These are phyloP conservation scores for Oidium heveae DNA, from an alignment of 2,329 filamentous ascomycete species.

Conservation along the genomic window DNA sequence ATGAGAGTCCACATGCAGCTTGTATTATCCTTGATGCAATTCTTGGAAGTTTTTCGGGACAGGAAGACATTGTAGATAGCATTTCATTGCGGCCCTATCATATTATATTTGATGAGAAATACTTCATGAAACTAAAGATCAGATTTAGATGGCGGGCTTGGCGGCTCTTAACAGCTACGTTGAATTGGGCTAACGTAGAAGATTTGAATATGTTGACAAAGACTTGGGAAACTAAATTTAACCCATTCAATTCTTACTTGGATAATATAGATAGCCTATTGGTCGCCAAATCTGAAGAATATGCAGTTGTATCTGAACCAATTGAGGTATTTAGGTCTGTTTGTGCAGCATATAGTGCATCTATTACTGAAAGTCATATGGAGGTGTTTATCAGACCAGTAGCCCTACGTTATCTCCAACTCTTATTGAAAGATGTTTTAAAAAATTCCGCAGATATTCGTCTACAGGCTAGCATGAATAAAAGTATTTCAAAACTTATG, in stretches of 20 bases:
- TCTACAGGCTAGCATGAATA: neutral
- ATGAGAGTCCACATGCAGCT: constrained; percentile 9
- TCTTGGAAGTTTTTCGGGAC: constrained; percentile 14
- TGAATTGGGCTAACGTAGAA: constrained; percentile 5
- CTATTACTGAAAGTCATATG: constrained; percentile 4
- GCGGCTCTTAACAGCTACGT: constrained; percentile 9
- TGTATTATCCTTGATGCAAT: constrained; percentile 17
- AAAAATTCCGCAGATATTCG: neutral
- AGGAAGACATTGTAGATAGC: constrained; percentile 14
- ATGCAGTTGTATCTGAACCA: constrained; percentile 4
- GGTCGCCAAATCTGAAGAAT: neutral
- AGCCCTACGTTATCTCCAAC: constrained; percentile 5
- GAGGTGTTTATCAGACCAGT: constrained; percentile 3
- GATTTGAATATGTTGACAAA: constrained; percentile 5
- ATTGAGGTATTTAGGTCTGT: constrained; percentile 8
- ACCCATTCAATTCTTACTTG: constrained; percentile 5
- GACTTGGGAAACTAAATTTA: constrained; percentile 6
- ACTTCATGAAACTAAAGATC: constrained; percentile 6
- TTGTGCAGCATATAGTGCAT: constrained; percentile 9
- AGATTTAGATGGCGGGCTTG: constrained; percentile 12
- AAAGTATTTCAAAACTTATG: neutral
- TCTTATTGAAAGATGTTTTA: constrained; percentile 1
- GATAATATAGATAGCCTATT: neutral
- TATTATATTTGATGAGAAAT: constrained; percentile 11
- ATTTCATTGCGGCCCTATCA: constrained; percentile 14